Conservation (phyloP, 75 land plant genomes). For the Cunninghamia lanceolata region DNA sequence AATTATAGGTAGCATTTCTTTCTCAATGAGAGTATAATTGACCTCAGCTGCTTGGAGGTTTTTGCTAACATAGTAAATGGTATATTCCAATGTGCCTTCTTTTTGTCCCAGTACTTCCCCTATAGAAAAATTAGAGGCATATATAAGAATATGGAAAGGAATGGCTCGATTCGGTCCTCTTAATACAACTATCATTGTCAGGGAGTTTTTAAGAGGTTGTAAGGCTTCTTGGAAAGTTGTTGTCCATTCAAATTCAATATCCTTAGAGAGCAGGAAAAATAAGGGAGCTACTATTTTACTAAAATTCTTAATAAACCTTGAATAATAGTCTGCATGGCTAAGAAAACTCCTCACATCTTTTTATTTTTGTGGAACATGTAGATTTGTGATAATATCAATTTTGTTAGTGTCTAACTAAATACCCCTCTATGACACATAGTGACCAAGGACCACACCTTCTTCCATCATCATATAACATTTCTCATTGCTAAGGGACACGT, state of each 20-base stretch:
- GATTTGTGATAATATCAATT: no score
- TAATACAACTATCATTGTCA: not conserved
- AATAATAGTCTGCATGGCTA: not conserved
- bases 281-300: not conserved
- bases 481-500: not conserved
- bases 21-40: not conserved
- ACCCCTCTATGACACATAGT: not conserved
- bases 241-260: not conserved
- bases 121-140: not conserved
- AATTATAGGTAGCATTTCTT: not conserved
- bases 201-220: not conserved
- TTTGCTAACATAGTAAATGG: not conserved
- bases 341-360: not conserved
- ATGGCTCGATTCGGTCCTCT: accelerated
- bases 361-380: no score
- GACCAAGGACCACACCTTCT: no score
- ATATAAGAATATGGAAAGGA: not conserved
- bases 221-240: not conserved
- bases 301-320: not conserved
- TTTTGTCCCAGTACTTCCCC: not conserved
- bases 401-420: not conserved
- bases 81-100: no score
- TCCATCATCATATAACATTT: no score
- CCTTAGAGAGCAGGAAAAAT: not conserved
- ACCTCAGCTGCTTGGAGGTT: not conserved